Conservation (phyloP, 2,329 filamentous ascomycete genomes). For the Atkinsonella texensis region DNA sequence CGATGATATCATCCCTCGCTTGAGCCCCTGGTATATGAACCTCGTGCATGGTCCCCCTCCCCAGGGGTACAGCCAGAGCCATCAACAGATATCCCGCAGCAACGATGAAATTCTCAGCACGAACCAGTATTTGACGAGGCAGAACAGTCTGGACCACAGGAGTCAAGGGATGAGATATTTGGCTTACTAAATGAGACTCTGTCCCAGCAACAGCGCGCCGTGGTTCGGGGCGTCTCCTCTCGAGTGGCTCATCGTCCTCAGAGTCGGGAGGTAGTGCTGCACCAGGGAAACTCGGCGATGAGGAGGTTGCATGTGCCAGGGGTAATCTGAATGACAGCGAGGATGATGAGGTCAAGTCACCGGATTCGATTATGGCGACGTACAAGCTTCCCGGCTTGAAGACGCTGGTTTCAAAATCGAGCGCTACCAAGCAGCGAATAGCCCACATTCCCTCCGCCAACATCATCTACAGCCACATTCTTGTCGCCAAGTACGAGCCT, state of each 20-base stretch:
- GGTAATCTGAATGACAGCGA: neutral
- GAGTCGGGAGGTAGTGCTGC: constrained; percentile 2
- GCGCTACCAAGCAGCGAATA: constrained; percentile 41
- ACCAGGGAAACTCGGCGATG: no score
- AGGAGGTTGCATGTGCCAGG: no score
- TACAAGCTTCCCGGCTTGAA: constrained; percentile 44
- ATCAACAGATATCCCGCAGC: constrained; percentile 22
- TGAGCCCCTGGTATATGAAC: constrained; percentile 45
- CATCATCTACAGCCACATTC: constrained; percentile 38
- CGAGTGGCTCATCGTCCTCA: no score
- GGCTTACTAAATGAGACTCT: neutral
- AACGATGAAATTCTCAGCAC: constrained; percentile 25
- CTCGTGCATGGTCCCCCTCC: constrained; percentile 20
- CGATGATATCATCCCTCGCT: constrained; percentile 39
- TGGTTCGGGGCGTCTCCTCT: no score
- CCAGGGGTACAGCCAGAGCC: constrained; percentile 10
- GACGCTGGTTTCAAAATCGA: constrained; percentile 35
- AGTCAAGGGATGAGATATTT: constrained; percentile 6
- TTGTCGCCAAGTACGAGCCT: constrained; percentile 44
- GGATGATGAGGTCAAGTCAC: no score
- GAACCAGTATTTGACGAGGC: constrained; percentile 16
- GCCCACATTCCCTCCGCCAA: constrained; percentile 34
- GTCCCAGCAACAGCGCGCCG: neutral
- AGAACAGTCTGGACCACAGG: constrained; percentile 8
- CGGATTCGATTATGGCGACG: constrained; percentile 36